Conservation (phyloP, 1,284 basidiomycete species). For the Moesziomyces sp. region DNA sequence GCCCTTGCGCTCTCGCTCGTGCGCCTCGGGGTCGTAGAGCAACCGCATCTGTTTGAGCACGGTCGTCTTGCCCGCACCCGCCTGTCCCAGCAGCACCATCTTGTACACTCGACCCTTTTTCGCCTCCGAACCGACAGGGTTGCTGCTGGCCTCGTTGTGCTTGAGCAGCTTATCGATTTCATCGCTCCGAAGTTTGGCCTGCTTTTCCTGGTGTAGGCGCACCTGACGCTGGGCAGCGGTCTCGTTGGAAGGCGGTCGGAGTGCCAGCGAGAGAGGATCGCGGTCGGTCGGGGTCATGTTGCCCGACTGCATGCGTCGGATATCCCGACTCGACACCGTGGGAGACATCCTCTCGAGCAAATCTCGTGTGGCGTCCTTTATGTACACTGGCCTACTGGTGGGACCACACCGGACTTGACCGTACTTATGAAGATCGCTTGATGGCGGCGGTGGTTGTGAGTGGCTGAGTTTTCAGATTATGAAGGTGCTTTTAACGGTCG, state of each 20-base stretch:
- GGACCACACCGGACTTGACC: too few species aligned
- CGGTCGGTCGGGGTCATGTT: neutral
- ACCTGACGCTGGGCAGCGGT: conserved; percentile 5
- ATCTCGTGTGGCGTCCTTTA: too few species aligned
- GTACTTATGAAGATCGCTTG: too few species aligned
- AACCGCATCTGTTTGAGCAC: conserved; percentile 58
- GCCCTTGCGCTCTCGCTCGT: conserved; percentile 34
- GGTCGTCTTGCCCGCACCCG: conserved; percentile 55
- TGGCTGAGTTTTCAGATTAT: too few species aligned
- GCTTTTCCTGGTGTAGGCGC: conserved; percentile 11
- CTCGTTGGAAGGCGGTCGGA: conserved; percentile 31
- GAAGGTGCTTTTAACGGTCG: too few species aligned
- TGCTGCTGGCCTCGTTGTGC: neutral
- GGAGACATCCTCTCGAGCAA: conserved; percentile 13
- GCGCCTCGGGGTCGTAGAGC: conserved; percentile 50
- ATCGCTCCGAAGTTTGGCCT: conserved; percentile 29
- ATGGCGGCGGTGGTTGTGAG: too few species aligned
- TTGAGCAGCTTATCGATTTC: conserved; percentile 36
- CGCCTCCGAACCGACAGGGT: too few species aligned
- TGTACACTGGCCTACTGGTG: too few species aligned
- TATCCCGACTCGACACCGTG: conserved; percentile 1
- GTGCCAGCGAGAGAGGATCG: conserved; percentile 26
- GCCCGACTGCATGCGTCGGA: conserved; percentile 5
- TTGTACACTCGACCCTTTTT: conserved; percentile 23
- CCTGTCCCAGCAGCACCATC: conserved; percentile 48